A percentile compares a stretch with the other conserved stretches of the same genome.
Evolutionary conservation across 805 yeast species (phyloP).

Genomic region (Starmerella asiatica): DNA sequence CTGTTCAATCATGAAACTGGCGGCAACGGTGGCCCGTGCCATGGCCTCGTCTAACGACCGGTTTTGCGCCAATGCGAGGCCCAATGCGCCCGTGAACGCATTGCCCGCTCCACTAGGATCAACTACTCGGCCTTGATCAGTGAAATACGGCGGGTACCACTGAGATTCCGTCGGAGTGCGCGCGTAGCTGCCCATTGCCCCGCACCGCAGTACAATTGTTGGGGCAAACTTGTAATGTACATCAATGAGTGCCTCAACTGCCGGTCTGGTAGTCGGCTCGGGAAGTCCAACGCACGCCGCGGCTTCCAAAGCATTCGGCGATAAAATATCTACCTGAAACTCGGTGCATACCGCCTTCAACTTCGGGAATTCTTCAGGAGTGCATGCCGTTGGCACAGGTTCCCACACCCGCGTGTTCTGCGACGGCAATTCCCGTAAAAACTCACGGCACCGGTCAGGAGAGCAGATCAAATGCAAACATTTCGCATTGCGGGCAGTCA

Average conservation of each 20-base stretch:
- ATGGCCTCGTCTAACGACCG: conserved; percentile 38
- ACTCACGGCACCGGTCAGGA: conserved; percentile 42
- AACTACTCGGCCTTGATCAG: conserved; percentile 35
- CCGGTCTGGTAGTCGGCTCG: conserved; percentile 31
- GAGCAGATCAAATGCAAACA: conserved; percentile 67
- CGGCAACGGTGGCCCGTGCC: conserved; percentile 55
- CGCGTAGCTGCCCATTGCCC: conserved; percentile 49
- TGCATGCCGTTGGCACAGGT: conserved; percentile 70
- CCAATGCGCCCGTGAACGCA: conserved; percentile 70
- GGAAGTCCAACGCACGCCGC: conserved; percentile 42
- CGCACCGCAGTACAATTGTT: conserved; percentile 58
- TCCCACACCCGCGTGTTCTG: conserved; percentile 57
- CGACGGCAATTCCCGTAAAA: conserved; percentile 30
- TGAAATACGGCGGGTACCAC: conserved; percentile 68
- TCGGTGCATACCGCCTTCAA: conserved; percentile 2
- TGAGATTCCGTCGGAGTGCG: conserved; percentile 14
- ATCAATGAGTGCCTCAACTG: conserved; percentile 34
- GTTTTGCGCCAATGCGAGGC: conserved; percentile 37
- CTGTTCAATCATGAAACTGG: conserved; percentile 71
- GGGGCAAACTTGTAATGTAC: conserved; percentile 31
- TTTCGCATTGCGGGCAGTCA: conserved; percentile 28
- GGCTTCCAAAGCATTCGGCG: conserved; percentile 82
- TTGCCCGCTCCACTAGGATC: conserved; percentile 97
- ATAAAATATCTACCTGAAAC: conserved; percentile 41
- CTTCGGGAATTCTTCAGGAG: conserved; percentile 34